phyloP scores from a whole-genome alignment of 208 protist genomes.

The Crithidia thermophila region DNA sequence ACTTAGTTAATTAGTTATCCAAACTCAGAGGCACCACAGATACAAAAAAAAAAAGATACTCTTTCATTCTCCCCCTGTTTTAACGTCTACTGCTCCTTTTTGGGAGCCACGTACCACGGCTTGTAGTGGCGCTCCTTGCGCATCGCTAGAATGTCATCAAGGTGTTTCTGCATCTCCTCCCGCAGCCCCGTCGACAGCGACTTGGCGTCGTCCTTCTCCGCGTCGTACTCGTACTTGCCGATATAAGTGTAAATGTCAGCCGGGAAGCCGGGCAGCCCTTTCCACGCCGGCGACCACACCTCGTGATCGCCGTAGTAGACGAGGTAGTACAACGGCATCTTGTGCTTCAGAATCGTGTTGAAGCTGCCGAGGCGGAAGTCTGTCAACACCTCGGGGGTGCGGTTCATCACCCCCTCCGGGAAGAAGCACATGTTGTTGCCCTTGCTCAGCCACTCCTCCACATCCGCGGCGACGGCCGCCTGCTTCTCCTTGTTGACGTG shows the following conservation, averaged over 20 bases:
- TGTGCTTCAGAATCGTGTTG: conserved; percentile 54
- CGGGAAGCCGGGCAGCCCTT: conserved; percentile 59
- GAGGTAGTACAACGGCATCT: conserved; percentile 51
- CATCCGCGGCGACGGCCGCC: conserved; percentile 43
- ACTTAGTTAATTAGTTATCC: too few species aligned
- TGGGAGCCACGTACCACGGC: conserved; percentile 33
- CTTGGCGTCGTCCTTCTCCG: conserved; percentile 30
- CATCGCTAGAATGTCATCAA: conserved; percentile 55
- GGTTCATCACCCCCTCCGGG: conserved; percentile 78
- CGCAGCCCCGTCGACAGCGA: conserved; percentile 50
- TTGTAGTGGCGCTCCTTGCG: conserved; percentile 43
- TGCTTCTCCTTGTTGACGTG: conserved; percentile 77
- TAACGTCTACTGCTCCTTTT: conserved; percentile 14
- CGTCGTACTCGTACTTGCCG: conserved; percentile 60
- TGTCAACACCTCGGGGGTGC: conserved; percentile 47
- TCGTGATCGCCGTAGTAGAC: conserved; percentile 56
- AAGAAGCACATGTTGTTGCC: conserved; percentile 70
- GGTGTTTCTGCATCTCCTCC: conserved; percentile 60
- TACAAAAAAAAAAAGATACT: too few species aligned
- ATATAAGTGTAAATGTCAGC: conserved; percentile 65
- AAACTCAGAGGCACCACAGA: too few species aligned
- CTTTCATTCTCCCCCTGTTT: not conserved
- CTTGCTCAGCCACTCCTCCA: conserved; percentile 46
- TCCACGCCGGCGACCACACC: conserved; percentile 55
- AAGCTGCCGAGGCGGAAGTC: conserved; percentile 79